Conservation (phyloP, 2,329 filamentous ascomycete genomes). For the Passalora sequoiae region DNA sequence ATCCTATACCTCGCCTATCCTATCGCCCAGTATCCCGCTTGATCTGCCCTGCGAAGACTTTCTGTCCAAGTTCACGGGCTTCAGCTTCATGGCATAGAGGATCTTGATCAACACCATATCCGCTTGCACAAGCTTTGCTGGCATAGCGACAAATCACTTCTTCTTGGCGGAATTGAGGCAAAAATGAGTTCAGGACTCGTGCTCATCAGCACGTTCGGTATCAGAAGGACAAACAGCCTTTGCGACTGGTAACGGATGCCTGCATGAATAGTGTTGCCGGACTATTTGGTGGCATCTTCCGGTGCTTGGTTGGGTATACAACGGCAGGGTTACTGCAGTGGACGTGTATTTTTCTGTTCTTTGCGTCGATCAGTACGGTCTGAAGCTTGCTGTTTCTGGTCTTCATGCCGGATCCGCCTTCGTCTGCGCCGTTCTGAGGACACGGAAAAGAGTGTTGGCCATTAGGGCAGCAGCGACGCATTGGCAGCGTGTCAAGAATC, state of each 20-base stretch:
- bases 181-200: constrained; percentile 39
- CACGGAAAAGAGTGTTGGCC: constrained; percentile 44
- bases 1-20: constrained; percentile 52
- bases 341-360: constrained; percentile 55
- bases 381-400: constrained; percentile 34
- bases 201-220: constrained; percentile 10
- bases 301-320: constrained; percentile 56
- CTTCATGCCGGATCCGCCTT: constrained; percentile 43
- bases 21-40: constrained; percentile 44
- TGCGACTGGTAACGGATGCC: constrained; percentile 51
- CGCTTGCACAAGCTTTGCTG: constrained; percentile 45
- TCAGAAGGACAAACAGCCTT: constrained; percentile 39
- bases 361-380: constrained; percentile 37
- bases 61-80: constrained; percentile 41
- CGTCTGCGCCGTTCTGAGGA: constrained; percentile 42
- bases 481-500: constrained; percentile 51
- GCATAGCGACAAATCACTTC: constrained; percentile 48
- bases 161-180: constrained; percentile 56
- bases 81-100: constrained; percentile 32
- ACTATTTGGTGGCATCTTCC: constrained; percentile 55
- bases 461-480: constrained; percentile 50
- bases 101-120: constrained; percentile 36
- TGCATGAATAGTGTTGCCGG: constrained; percentile 50
- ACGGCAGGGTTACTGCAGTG: constrained; percentile 46
- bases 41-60: constrained; percentile 39